Base-by-base conservation (phyloP, 768 basidiomycete genomes). In the Amanita jacksonii region DNA sequence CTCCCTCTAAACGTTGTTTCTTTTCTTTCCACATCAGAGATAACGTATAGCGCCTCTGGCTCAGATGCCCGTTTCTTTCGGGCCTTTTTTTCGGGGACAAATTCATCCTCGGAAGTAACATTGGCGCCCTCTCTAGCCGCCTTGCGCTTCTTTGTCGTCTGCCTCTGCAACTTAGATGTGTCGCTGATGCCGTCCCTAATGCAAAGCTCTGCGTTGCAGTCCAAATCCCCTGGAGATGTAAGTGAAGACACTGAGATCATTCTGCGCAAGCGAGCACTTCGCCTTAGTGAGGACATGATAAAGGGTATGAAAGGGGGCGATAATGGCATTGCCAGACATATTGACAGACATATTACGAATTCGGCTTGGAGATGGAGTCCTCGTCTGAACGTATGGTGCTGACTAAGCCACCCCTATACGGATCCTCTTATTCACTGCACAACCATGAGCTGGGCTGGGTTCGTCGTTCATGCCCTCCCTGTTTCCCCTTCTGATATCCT, bases 1-100 rank as follows among this genome's bases (percentile, higher is more conserved):
- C 74, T 67, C 48, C 86, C 87, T 57, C 67, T 76, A 59, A 86
- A 92, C 2, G 75, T 76, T 1, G 85, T 85, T 25, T 63, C 60
- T 58, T 77, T 82, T 52, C 58, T 66, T 57, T 79, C 72, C 0
- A 89, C 82, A 41, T 81, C 77, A 1, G 83, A 79, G 42, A 91
- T 89, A 39, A 75, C 60, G 53, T 83, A 85, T 9, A 74, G 63
- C 1, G 74, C 74, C 36, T 76, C 72, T n/a, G 57, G 54, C 48
- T 64, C 69, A 45, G 55, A 50, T 51, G 47, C 50, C 39, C 55
- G 52, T 44, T 51, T 57, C 51, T 54, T 61, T 24, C 51, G 47
- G 20, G 51, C 56, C 3, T 45, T 35, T 39, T 51, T 61, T 19
- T 43, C 28, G n/a, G 32, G 31, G 13, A 24, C 38, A 34, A 16